Base-by-base conservation (phyloP, 768 basidiomycete genomes). In the Agrocybe pediades region DNA sequence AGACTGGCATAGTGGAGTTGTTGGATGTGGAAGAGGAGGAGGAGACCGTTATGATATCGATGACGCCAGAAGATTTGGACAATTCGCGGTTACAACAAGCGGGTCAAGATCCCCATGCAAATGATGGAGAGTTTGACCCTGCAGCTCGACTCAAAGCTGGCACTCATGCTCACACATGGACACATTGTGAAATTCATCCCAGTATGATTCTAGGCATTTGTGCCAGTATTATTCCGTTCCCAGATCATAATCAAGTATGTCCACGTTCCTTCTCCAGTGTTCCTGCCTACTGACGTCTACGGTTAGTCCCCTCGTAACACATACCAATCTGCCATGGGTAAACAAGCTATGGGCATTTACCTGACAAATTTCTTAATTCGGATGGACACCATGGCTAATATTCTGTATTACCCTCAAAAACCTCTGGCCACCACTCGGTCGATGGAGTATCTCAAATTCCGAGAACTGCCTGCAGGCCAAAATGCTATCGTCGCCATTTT, bases 301-400 rank as follows among this genome's bases (percentile, higher is more conserved):
- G 49, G 26, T 9, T 58, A 98, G 92, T 99, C 96, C 54, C 96
- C 96, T 60, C 97, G 96, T 85, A 99, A 99, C 68, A 99, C 96
- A 3, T 99, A 99, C 67, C 96, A 99, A 75, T 98, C 96, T 41
- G 96, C 96, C 48, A 99, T 99, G 96, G 97, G 97, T 62, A 99
- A 99, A 76, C 96, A 99, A 84, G 96, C 96, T 9, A 99, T 99
- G 96, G 96, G 97, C 46, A 94, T 98, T 60, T 97, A 91, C 73
- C 81, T 98, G 29, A 98, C 96, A 29, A 99, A 98, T 72, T 99
- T 96, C 81, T 84, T 97, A 61, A 90, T 98, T 61, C 93, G 96
- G 49, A 96, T 98, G 94, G 96, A 99, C 70, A 99, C 97, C 9
- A 98, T 98, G 96, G 94, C 96, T 61, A 99, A 99, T 66, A 97